Conservation (phyloP, 257 asterid genomes). For the Lithospermum erythrorhizon region DNA sequence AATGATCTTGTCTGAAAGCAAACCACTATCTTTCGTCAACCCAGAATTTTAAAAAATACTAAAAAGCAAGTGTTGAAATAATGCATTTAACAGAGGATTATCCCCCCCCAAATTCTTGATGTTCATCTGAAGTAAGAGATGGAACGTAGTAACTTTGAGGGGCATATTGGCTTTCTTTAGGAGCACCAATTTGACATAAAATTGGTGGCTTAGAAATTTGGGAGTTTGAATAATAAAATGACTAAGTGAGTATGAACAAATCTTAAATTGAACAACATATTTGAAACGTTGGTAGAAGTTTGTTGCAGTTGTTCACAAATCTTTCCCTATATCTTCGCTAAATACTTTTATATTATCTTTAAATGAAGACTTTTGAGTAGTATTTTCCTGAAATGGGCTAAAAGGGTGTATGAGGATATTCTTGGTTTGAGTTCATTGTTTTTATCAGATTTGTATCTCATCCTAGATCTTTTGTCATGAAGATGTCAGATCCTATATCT, state of each 20-base stretch:
- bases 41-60: no score
- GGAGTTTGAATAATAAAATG: conserved; percentile 6
- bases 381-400: neutral
- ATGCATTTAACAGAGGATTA: no score
- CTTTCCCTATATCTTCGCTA: conserved; percentile 35
- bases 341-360: conserved; percentile 24
- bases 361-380: conserved; percentile 4
- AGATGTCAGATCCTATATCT: conserved; percentile 38
- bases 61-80: no score
- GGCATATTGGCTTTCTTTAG: neutral
- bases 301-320: conserved; percentile 21
- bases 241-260: conserved; percentile 15
- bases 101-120: conserved; percentile 3
- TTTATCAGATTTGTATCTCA: conserved; percentile 33
- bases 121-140: conserved; percentile 14
- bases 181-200: neutral
- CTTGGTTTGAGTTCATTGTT: conserved; percentile 5
- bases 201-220: no score
- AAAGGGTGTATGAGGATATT: conserved; percentile 5
- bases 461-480: conserved; percentile 52
- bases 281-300: conserved; percentile 28
- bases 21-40: conserved; percentile 47
- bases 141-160: conserved; percentile 6
- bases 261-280: conserved; percentile 23
- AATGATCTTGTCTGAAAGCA: conserved; percentile 29